Evolutionary conservation across 2,329 filamentous ascomycete genomes (phyloP).

Genomic region (Sarocladiaceae sp.): DNA sequence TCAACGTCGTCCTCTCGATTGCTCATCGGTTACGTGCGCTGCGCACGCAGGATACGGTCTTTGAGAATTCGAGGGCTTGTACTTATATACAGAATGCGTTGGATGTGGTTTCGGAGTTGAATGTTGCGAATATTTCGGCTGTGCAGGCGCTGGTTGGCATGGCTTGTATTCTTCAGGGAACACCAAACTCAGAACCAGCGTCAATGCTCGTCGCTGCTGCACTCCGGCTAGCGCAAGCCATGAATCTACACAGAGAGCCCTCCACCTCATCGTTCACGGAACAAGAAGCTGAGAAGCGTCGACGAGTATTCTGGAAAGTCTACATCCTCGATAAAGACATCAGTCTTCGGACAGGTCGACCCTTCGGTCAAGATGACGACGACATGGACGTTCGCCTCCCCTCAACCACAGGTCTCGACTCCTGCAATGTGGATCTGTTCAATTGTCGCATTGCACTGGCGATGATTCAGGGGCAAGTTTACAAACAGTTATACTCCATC

Average conservation of each 20-base stretch:
- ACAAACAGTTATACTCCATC: conserved; percentile 20
- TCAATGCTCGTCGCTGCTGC: conserved; percentile 18
- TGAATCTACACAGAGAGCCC: conserved; percentile 17
- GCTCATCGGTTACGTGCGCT: conserved; percentile 18
- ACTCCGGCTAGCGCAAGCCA: conserved; percentile 18
- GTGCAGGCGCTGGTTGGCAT: conserved; percentile 22
- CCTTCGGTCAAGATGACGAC: conserved; percentile 21
- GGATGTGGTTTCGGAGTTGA: conserved; percentile 17
- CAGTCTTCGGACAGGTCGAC: conserved; percentile 18
- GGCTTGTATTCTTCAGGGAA: conserved; percentile 19
- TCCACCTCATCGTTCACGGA: conserved; percentile 7
- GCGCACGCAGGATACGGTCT: conserved; percentile 13
- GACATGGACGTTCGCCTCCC: conserved; percentile 19
- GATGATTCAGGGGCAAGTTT: conserved; percentile 21
- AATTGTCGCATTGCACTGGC: conserved; percentile 19
- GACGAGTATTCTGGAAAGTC: conserved; percentile 20
- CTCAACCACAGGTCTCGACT: conserved; percentile 12
- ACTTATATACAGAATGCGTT: conserved; percentile 18
- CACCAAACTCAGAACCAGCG: conserved; percentile 17
- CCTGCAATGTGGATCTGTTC: conserved; percentile 10
- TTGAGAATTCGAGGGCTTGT: conserved; percentile 14
- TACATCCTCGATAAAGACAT: conserved; percentile 21
- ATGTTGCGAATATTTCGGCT: conserved; percentile 14
- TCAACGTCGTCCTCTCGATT: conserved; percentile 19
- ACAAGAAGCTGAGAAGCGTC: conserved; percentile 15